Base-by-base conservation (phyloP, 208 protist species). In the Herpetomonas samuelpessoai region DNA sequence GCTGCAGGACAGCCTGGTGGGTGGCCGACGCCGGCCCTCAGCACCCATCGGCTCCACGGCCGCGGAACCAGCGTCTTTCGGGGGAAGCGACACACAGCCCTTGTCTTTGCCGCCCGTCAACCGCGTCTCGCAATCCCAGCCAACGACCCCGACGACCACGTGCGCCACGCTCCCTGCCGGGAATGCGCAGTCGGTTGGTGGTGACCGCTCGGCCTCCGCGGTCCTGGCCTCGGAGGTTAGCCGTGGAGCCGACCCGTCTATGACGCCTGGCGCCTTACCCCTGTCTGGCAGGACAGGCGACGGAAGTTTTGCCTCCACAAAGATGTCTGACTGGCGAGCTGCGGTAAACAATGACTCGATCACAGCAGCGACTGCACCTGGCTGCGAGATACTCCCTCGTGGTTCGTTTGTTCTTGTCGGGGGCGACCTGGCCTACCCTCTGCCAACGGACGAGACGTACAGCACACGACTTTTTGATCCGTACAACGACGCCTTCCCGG, bases 401-500 rank as follows among this genome's bases (percentile, higher is more conserved):
- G 86, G 78, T n/a, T 86, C 82, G 0, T 91, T 96, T 50, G 74
- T 92, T 21, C 26, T 96, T 7, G 57, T 93, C 12, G 90, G 86
- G 6, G 90, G 90, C 39, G 90, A 96, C 53, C 64, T 96, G 7
- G 85, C 82, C 3, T 96, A 96, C 68, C 90, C 90, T 0, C 79
- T 68, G 35, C 84, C 84, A 1, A 81, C 75, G 19, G 71, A 86
- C 26, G 77, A 91, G 48, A 92, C 76, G 25, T 93, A 96, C 72
- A 62, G 57, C 39, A 78, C 66, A 41, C 81, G 90, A 0, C 77
- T 96, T 14, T 81, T 91, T 39, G 80, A 80, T 59, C 84, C 83
- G 25, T 91, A 91, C 65, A 57, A 58, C 44, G 81, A 90, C 48
- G 82, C 85, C 18, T 64, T 91, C 16, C 31, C 75, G 6, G 64